Conservation (phyloP, 108 stramenopile species). For the Skeletonema marinoi region DNA sequence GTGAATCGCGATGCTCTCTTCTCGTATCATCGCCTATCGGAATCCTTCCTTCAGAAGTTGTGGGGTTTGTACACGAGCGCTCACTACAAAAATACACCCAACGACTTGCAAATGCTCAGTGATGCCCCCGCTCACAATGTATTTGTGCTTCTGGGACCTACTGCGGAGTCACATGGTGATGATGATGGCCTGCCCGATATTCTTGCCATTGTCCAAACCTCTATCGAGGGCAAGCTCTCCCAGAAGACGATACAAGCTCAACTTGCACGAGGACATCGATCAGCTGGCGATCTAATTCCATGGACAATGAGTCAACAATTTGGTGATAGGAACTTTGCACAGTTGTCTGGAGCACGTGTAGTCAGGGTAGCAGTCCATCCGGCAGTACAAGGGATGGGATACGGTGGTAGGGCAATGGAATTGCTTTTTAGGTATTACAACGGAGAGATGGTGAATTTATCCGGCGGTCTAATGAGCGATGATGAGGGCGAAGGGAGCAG, state of each 20-base stretch:
- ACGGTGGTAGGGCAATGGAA: conserved; percentile 93
- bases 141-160: conserved; percentile 96
- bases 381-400: conserved; percentile 96
- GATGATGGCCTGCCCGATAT: conserved; percentile 80
- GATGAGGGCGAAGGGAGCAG: conserved; percentile 52
- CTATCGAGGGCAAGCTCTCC: conserved; percentile 95
- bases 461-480: conserved; percentile 40
- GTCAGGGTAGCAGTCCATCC: conserved; percentile 99
- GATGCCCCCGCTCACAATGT: conserved; percentile 98
- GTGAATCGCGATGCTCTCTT: conserved; percentile 99
- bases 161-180: conserved; percentile 73
- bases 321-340: conserved; percentile 95
- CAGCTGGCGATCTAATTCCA: conserved; percentile 97
- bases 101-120: conserved; percentile 98
- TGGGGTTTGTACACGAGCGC: conserved; percentile 98
- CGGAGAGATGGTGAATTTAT: conserved; percentile 88
- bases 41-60: conserved; percentile 96
- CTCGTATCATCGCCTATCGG: conserved; percentile 96
- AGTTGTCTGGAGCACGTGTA: conserved; percentile 94
- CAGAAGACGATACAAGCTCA: conserved; percentile 92
- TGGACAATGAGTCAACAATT: conserved; percentile 99
- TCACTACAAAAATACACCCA: conserved; percentile 99
- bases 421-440: conserved; percentile 93
- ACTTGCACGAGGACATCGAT: conserved; percentile 91
- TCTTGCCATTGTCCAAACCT: conserved; percentile 89